Base-by-base conservation (phyloP, 1,139 yeast species). In the Nakaseomyces bracarensis region DNA sequence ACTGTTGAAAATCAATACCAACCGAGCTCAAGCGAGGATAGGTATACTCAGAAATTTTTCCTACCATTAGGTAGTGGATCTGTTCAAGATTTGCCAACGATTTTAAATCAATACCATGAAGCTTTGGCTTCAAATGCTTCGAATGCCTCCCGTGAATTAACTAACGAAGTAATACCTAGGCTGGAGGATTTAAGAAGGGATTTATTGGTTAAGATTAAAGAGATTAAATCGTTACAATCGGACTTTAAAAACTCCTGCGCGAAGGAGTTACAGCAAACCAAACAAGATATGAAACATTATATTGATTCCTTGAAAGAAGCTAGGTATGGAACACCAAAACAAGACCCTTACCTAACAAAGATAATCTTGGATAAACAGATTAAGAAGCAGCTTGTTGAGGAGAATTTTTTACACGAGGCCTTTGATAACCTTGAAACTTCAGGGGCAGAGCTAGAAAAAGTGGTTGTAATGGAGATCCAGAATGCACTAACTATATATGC, bases 381-480 rank as follows among this genome's bases (percentile, higher is more conserved):
- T 55, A 78, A 75, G 52, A 74, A 74, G 50, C 95, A 86, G 60
- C 63, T 91, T 40, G 73, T 73, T 19, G 96, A 87, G 61, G 97
- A 91, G 60, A 82, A 82, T 60, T 82, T 81, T 54, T 69, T 91
- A 42, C 83, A 85, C 54, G 95, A 87, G 57, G 96, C 97, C 0
- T 89, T 77, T 58, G 72, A 79, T 50, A 89, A 91, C 63, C 70
- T 89, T 51, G 96, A 91, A 65, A 75, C 77, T 33, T 83, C 95
- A 1, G 96, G 96, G 38, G 79, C 82, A 46, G 93, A 87, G 58
- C 72, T 93, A 51, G 97, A 89, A 63, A 78, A 82, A 50, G 93
- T 86, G 47, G 94, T 91, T 18, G 86, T 83, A 33, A 72, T 79
- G 61, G 96, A 91, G 60, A 69, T 91, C 42, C 97, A 89, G 65